These are phyloP conservation scores for Cylindrotheca fusiformis DNA, from an alignment of 108 stramenopile species.

Conservation along the genomic window DNA sequence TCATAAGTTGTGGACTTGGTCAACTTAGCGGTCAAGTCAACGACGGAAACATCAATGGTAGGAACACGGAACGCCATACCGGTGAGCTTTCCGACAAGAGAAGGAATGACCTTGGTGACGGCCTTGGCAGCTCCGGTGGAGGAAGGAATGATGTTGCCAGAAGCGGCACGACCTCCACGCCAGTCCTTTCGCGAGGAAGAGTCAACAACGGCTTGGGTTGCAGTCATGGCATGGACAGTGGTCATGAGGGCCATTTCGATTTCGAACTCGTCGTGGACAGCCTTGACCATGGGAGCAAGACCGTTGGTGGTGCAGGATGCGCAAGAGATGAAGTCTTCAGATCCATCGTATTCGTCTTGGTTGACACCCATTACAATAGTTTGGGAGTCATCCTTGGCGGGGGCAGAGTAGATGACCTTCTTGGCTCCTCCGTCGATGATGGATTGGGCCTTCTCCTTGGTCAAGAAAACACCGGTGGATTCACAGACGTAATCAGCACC, in stretches of 20 bases:
- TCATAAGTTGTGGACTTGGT: constrained; percentile 94
- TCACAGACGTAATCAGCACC: constrained; percentile 99
- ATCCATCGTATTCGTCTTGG: constrained; percentile 89
- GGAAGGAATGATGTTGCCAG: constrained; percentile 99
- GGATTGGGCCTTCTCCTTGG: constrained; percentile 91
- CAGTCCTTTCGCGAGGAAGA: constrained; percentile 99
- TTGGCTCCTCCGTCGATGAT: constrained; percentile 98
- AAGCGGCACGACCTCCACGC: constrained; percentile 99
- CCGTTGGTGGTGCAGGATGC: constrained; percentile 99
- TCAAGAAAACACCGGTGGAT: constrained; percentile 99
- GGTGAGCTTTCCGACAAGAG: constrained; percentile 97
- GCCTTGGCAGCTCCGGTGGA: constrained; percentile 99
- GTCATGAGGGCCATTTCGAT: constrained; percentile 99
- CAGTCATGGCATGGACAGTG: constrained; percentile 99
- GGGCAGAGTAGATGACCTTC: constrained; percentile 99
- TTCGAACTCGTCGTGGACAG: constrained; percentile 96
- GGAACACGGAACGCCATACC: constrained; percentile 99
- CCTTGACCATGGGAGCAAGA: constrained; percentile 98
- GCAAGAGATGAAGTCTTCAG: constrained; percentile 96
- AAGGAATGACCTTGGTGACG: constrained; percentile 99
- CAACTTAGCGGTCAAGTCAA: constrained; percentile 92
- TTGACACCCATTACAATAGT: constrained; percentile 99
- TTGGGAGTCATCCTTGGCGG: constrained; percentile 98
- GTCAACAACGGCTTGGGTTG: constrained; percentile 99
- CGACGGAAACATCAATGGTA: constrained; percentile 98